phyloP scores from a whole-genome alignment of 192 early-diverging fungal species.

The Cetraspora pellucida region DNA sequence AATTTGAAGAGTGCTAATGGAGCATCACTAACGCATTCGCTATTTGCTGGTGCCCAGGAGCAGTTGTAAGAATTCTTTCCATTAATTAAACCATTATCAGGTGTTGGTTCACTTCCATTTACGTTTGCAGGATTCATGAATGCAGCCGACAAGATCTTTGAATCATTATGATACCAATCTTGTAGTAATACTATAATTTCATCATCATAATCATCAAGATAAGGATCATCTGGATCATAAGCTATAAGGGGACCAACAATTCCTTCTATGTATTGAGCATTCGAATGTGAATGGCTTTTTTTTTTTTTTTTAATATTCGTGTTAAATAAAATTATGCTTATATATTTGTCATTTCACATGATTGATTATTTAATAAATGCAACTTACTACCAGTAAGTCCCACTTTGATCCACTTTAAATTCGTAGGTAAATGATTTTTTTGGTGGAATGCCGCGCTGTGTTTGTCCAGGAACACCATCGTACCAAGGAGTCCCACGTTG shows the following conservation, averaged over 20 bases:
- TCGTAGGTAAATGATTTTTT: slow-evolving; percentile 41
- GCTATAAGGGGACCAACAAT: slow-evolving; percentile 21
- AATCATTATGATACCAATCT: slow-evolving; percentile 39
- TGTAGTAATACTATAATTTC: slow-evolving; percentile 43
- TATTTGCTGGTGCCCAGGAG: slow-evolving; percentile 32
- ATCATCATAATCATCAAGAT: slow-evolving; percentile 39
- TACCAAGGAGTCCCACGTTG: slow-evolving; percentile 22
- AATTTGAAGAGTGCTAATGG: slow-evolving; percentile 41
- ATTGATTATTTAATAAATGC: not conserved
- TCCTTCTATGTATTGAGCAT: slow-evolving; percentile 40
- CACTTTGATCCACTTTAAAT: slow-evolving; percentile 41
- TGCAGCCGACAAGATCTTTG: slow-evolving; percentile 32
- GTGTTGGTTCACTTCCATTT: slow-evolving; percentile 17
- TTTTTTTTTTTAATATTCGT: not conserved
- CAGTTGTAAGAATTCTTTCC: slow-evolving; percentile 48
- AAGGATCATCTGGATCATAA: slow-evolving; percentile 38
- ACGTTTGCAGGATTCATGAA: slow-evolving; percentile 32
- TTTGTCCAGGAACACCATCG: slow-evolving; percentile 13
- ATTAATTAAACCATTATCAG: slow-evolving; percentile 58
- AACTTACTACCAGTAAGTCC: slow-evolving; percentile 49
- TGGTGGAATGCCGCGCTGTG: slow-evolving; percentile 42
- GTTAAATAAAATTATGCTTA: not conserved
- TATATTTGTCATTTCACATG: not conserved
- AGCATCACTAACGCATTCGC: slow-evolving; percentile 26
- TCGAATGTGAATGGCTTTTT: slow-evolving; percentile 43